phyloP scores from a whole-genome alignment of 257 asterid genomes.

The Striga asiatica region DNA sequence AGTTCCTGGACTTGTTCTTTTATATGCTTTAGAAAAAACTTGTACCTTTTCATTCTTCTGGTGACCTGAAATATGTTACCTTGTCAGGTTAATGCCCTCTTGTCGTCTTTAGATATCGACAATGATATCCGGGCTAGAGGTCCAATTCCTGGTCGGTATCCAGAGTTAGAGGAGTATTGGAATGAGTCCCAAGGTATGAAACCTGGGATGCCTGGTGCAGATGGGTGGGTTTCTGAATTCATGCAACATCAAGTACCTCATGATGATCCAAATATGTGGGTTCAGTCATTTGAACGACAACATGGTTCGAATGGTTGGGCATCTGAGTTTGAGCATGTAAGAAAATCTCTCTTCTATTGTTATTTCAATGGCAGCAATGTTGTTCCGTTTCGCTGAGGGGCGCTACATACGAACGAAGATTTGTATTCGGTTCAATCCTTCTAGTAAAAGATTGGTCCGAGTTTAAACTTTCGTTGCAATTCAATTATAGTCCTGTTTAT shows the following conservation, averaged over 20 bases:
- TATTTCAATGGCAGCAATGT: conserved; percentile 1
- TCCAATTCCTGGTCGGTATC: conserved; percentile 58
- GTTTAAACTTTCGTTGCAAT: too few species aligned
- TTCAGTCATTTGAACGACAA: conserved; percentile 79
- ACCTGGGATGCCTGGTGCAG: conserved; percentile 47
- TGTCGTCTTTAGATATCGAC: conserved; percentile 84
- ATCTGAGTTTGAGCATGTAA: conserved; percentile 93
- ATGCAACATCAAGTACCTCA: conserved; percentile 41
- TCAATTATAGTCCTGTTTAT: too few species aligned
- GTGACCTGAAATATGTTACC: conserved; percentile 5
- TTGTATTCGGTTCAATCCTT: too few species aligned
- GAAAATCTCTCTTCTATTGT: conserved; percentile 17
- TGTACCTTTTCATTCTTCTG: neutral
- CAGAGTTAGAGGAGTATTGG: conserved; percentile 90
- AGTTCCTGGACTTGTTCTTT: neutral
- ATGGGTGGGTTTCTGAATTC: conserved; percentile 88
- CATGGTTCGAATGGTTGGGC: conserved; percentile 96
- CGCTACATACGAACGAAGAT: too few species aligned
- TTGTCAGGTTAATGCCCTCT: conserved; percentile 83
- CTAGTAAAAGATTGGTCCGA: too few species aligned
- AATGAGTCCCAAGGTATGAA: conserved; percentile 77
- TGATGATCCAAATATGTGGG: conserved; percentile 76
- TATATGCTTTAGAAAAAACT: neutral
- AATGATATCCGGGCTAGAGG: conserved; percentile 61
- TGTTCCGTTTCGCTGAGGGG: conserved; percentile 14